These are phyloP conservation scores for Elasticomyces elasticus DNA, from an alignment of 495 filamentous ascomycete species.

Conservation along the genomic window DNA sequence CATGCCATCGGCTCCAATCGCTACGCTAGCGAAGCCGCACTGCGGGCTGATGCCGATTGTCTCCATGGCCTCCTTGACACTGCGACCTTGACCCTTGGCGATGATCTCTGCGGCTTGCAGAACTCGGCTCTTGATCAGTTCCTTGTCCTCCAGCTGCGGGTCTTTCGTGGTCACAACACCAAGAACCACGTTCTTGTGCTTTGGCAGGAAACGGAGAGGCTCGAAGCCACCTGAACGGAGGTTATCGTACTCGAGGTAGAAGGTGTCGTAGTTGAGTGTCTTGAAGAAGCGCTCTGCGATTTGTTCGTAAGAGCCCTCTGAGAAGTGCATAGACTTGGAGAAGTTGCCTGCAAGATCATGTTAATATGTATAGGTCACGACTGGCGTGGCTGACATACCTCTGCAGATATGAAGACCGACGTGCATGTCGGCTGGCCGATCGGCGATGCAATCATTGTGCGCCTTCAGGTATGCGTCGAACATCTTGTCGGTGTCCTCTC, in stretches of 20 bases:
- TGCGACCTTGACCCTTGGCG: constrained; percentile 26
- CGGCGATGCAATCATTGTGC: constrained; percentile 31
- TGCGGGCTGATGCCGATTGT: constrained; percentile 33
- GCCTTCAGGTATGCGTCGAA: constrained; percentile 29
- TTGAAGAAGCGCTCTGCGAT: constrained; percentile 34
- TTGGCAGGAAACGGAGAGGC: constrained; percentile 30
- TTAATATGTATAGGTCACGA: not conserved
- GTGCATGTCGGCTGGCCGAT: constrained; percentile 30
- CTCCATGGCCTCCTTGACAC: constrained; percentile 24
- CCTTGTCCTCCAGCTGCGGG: constrained; percentile 28
- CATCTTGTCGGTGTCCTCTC: constrained; percentile 29
- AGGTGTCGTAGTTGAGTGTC: constrained; percentile 33
- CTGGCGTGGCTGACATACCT: constrained; percentile 19
- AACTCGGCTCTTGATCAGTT: constrained; percentile 27
- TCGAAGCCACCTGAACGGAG: constrained; percentile 31
- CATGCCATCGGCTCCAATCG: constrained; percentile 31
- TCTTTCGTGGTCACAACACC: constrained; percentile 32
- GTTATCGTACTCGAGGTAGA: constrained; percentile 36
- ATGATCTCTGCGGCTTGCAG: constrained; percentile 29
- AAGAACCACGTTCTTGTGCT: constrained; percentile 32
- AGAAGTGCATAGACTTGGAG: constrained; percentile 27
- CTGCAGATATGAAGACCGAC: constrained; percentile 34
- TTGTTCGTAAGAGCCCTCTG: constrained; percentile 31
- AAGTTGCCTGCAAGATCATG: constrained; percentile 15
- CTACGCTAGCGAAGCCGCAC: constrained; percentile 32